These are phyloP conservation scores for Alternaria panax DNA, from an alignment of 2,329 filamentous ascomycete species.

Conservation along the genomic window DNA sequence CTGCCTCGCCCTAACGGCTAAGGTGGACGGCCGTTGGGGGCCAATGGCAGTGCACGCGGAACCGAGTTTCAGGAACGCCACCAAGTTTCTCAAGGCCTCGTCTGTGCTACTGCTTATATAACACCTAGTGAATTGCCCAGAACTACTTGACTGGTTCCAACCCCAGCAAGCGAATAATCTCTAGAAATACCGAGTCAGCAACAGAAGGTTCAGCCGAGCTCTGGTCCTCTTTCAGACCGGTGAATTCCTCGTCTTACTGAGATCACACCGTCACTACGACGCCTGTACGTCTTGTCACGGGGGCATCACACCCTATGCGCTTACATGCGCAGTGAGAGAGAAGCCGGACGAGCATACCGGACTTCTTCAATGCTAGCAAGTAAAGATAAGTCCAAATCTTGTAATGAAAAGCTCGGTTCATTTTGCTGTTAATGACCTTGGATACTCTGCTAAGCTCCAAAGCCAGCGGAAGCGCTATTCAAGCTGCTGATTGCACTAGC, in stretches of 20 bases:
- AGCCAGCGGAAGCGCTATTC: background rate
- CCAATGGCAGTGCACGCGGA: conserved; percentile 14
- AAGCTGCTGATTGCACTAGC: background rate
- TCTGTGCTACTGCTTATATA: conserved; percentile 7
- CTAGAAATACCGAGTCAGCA: background rate
- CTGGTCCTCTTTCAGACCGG: conserved; percentile 1
- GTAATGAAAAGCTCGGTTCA: background rate
- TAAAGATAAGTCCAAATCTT: background rate
- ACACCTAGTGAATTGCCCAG: background rate
- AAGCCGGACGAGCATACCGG: background rate
- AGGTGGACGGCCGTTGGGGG: conserved; percentile 7
- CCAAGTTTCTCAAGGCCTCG: conserved; percentile 6
- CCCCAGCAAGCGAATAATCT: background rate
- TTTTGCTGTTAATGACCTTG: no score
- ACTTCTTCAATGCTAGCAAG: background rate
- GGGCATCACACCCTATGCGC: background rate
- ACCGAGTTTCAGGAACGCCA: conserved; percentile 8
- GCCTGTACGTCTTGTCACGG: background rate
- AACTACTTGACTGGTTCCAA: background rate
- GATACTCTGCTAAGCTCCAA: background rate
- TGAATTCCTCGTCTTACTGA: conserved; percentile 6
- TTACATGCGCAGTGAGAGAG: background rate
- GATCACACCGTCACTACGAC: conserved; percentile 2
- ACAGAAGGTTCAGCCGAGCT: background rate
- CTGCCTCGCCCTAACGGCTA: conserved; percentile 17